Percentiles rank a stretch among this genome's conserved stretches.
These are phyloP conservation scores for Telfairia occidentalis DNA, from an alignment of 331 rosid species.

Conservation along the genomic window DNA sequence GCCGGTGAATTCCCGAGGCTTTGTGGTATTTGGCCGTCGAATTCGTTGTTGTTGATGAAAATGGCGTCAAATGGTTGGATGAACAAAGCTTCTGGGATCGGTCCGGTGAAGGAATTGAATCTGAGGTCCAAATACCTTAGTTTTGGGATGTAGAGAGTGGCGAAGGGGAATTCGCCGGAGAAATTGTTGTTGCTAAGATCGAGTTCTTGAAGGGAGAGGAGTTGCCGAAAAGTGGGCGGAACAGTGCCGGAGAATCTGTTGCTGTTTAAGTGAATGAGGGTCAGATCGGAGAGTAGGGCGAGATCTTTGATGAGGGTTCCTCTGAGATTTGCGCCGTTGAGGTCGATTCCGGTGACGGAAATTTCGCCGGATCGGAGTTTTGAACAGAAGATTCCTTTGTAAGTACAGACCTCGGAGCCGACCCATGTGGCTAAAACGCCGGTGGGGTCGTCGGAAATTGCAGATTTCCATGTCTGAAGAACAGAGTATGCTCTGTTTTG, in stretches of 20 bases:
- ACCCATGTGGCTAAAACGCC: slow-evolving; percentile 52
- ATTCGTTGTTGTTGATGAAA: slow-evolving; percentile 71
- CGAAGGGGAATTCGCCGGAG: slow-evolving; percentile 67
- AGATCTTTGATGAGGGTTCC: slow-evolving; percentile 71
- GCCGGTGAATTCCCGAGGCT: slow-evolving; percentile 84
- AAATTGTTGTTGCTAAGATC: slow-evolving; percentile 82
- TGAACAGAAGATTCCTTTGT: slow-evolving; percentile 78
- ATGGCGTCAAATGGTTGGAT: slow-evolving; percentile 63
- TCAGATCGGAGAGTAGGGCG: slow-evolving; percentile 52
- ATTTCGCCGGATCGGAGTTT: slow-evolving; percentile 26
- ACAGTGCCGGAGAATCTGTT: slow-evolving; percentile 57
- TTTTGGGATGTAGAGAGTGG: slow-evolving; percentile 47
- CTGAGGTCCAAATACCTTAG: slow-evolving; percentile 82
- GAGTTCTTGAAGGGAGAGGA: slow-evolving; percentile 50
- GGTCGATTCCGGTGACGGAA: slow-evolving; percentile 69
- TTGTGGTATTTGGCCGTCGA: slow-evolving; percentile 67
- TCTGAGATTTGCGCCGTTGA: slow-evolving; percentile 75
- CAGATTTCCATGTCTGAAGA: slow-evolving; percentile 87
- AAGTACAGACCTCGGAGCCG: slow-evolving; percentile 75
- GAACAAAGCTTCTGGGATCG: slow-evolving; percentile 64
- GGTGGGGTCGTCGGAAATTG: slow-evolving; percentile 69
- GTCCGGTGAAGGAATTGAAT: slow-evolving; percentile 64
- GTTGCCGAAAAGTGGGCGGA: slow-evolving; percentile 57
- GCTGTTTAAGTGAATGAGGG: slow-evolving; percentile 74
- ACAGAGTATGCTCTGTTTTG: slow-evolving; percentile 53